A percentile compares a stretch with the other conserved stretches of the same genome.
phyloP scores from a whole-genome alignment of 768 basidiomycete genomes.

The Tulasnella sp. region DNA sequence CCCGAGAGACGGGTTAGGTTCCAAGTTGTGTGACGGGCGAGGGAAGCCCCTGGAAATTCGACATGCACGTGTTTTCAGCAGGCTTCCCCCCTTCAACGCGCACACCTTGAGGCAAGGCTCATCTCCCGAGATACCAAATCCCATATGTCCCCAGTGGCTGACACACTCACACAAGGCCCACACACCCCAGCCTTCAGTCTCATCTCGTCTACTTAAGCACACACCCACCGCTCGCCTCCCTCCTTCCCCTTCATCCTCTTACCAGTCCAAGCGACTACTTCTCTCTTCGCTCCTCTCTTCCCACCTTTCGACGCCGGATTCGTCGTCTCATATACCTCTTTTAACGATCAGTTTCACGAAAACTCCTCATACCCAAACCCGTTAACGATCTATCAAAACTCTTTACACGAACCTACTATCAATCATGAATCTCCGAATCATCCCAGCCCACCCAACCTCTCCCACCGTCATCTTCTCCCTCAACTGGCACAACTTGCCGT shows the following conservation, averaged over 20 bases:
- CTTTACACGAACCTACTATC: background rate
- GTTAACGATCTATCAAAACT: too few species aligned
- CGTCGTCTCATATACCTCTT: conserved; percentile 21
- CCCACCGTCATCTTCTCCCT: conserved; percentile 36
- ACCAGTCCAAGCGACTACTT: conserved; percentile 14
- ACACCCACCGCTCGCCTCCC: background rate
- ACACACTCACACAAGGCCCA: background rate
- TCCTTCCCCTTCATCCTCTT: background rate
- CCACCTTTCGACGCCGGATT: conserved; percentile 17
- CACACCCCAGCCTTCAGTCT: background rate
- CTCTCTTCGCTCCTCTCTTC: background rate
- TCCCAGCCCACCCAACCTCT: conserved; percentile 28
- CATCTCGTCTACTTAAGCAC: background rate
- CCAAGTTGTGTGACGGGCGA: background rate
- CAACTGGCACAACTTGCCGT: conserved; percentile 33
- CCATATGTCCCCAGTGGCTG: conserved; percentile 12
- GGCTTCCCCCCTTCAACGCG: background rate
- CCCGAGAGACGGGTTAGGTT: conserved; percentile 18
- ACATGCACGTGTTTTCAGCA: background rate
- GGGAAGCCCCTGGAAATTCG: conserved; percentile 2
- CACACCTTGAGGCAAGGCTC: conserved; percentile 2
- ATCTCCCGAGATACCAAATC: conserved; percentile 12
- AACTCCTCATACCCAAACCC: background rate
- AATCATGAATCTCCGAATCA: conserved; percentile 34
- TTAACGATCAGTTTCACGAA: conserved; percentile 18